Base-by-base conservation (phyloP, 139 green algal species). In the Mesotaenium endlicherianum region DNA sequence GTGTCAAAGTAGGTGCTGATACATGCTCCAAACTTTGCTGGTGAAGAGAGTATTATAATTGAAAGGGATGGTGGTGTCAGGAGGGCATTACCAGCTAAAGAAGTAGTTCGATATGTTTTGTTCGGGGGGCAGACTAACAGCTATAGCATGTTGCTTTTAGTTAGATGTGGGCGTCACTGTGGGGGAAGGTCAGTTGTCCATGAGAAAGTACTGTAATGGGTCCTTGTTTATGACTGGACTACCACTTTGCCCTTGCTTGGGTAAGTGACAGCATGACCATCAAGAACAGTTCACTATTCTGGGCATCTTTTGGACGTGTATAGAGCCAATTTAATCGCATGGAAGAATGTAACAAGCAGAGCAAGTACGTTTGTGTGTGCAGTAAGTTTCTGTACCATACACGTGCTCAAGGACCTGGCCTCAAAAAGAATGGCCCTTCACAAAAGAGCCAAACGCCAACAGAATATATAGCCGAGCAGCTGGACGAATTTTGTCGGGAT, bases 401-500 rank as follows among this genome's bases (percentile, higher is more conserved):
- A 3, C 70, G n/a, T 8, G n/a, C n/a, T n/a, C n/a, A 64, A 64
- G 53, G 53, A 26, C 41, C 70, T 58, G 47, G 39, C 20, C 20
- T 77, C 47, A 31, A 79, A 8, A 6, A 79, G 20, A 8, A 79
- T 79, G 70, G 70, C 47, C 6, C 8, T 8, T 41, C 6, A 72
- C 6, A 72, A 14, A 6, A 72, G 11, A 11, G 60, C 41, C 8
- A 72, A 14, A 14, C 8, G 11, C 11, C 6, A 5, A 72, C 43
- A 38, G 60, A 72, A 72, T 36, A 72, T 8, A 72, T 72, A 72
- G 60, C 60, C 41, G 43, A 72, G 43, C 6, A 72, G 6, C 5
- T 72, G 60, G 36, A 72, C 8, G 60, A 72, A 11, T 72, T 78
- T 78, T 58, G n/a, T 11, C 41, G 5, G 26, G 16, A 72, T 75